Base-by-base conservation (phyloP, 1,284 basidiomycete species). In the Pholiota adiposa region DNA sequence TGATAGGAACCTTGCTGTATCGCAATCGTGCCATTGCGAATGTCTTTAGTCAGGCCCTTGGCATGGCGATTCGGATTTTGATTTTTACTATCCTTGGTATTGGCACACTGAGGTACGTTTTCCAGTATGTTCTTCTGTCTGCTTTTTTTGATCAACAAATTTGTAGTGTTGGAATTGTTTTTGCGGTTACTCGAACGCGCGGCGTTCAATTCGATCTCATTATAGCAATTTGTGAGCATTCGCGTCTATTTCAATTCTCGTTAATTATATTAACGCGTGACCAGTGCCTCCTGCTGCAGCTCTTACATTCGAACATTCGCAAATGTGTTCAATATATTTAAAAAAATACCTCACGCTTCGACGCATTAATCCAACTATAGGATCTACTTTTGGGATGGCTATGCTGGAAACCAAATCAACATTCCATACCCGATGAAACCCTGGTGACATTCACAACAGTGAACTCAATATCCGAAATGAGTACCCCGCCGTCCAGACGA, bases 271-370 rank as follows among this genome's bases (percentile, higher is more conserved):
- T 54, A n/a, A 40, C 46, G 11, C 36, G 11, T 18, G 16, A 23
- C 29, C 27, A 73, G 72, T 72, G 23, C 68, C 70, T 12, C 60
- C 63, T 29, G 61, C 63, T 27, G 65, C 69, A 14, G 70, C 70
- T 4, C 51, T 71, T 21, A 70, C 70, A 40, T 73, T 73, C 40
- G 70, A 71, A 16, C 69, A 65, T 25, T 69, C 72, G 60, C 63
- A 53, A 38, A 70, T 64, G 18, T 7, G 60, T 43, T 27, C 16
- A 41, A 6, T 21, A 16, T 38, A 29, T 34, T 36, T 11, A n/a
- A 51, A 7, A 19, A 33, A 4, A 2, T 19, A 31, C 14, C 34
- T 12, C 41, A 50, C 34, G 6, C 50, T 36, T 16, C 21, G 3
- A 12, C 9, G n/a, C 29, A 31, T 43, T 33, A n/a, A 8, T 14